Base-by-base conservation (phyloP, 257 asterid genomes). In the Scutellaria minor region DNA sequence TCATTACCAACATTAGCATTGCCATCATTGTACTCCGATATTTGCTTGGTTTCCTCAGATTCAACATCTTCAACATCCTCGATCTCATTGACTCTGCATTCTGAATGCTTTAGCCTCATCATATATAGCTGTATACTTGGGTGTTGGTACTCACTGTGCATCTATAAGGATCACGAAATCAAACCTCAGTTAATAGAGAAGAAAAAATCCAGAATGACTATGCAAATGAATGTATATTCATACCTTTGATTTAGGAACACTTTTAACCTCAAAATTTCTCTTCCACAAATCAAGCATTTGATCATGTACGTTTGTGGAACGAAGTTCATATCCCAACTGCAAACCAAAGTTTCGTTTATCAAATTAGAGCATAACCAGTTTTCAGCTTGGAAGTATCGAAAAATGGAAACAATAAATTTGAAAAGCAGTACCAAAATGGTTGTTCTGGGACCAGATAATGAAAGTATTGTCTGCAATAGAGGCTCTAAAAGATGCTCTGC, bases 401-500 rank as follows among this genome's bases (percentile, higher is more conserved):
- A 71, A 62, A 9, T 54, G 9, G 64, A 44, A n/a, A 73, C n/a
- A 7, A 46, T 1, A 70, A 71, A 52, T 37, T 56, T 47, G 44
- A 63, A 24, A 72, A 11, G 62, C 75, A 75, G 10, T 90, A 94
- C 98, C 98, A 95, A 62, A 75, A 90, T 82, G 61, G 89, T 86
- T 12, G 99, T 95, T 83, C 84, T 90, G 6, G 96, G 92, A 78
- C 97, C 98, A 13, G 97, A 85, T 53, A 95, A 80, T 51, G 93
- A 77, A 78, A 88, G 85, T 67, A 95, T 78, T 7, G 99, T 95
- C 88, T 83, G 91, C 84, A 92, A 67, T 73, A 95, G 95, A 73
- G 98, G 99, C 64, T 95, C 93, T 86, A 95, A 76, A 57, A 92
- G 98, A 82, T 95, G 97, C 83, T 95, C 98, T 6, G 97, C 87